Evolutionary conservation across 2,329 filamentous ascomycete species (phyloP).

Genomic region (Aciculosporium take): DNA sequence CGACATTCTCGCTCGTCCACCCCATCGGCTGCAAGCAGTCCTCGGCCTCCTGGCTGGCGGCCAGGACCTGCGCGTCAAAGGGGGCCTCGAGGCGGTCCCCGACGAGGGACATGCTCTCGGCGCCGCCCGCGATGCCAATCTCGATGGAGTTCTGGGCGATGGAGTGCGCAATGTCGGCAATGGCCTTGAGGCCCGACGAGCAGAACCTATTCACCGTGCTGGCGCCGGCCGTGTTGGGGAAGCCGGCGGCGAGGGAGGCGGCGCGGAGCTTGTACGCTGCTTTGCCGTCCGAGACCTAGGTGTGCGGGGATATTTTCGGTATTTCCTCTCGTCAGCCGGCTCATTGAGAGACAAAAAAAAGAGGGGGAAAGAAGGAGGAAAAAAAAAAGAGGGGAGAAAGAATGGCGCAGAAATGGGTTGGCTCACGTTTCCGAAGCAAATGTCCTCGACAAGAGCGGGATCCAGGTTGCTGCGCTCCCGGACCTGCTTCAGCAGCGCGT

Average conservation of each 20-base stretch:
- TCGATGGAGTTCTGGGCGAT: slow-evolving; percentile 72
- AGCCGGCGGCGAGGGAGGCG: slow-evolving; percentile 78
- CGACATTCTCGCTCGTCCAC: slow-evolving; percentile 94
- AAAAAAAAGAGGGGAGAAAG: too few species aligned
- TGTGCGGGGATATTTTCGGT: not conserved
- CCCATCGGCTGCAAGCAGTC: slow-evolving; percentile 97
- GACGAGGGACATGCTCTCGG: slow-evolving; percentile 71
- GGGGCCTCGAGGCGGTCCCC: slow-evolving; percentile 56
- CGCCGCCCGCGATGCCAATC: slow-evolving; percentile 73
- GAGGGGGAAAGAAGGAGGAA: too few species aligned
- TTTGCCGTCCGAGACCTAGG: slow-evolving; percentile 65
- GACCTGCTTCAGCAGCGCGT: slow-evolving; percentile 67
- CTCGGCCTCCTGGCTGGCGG: slow-evolving; percentile 55
- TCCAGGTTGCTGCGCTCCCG: slow-evolving; percentile 61
- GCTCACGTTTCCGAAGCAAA: slow-evolving; percentile 76
- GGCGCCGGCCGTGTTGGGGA: slow-evolving; percentile 75
- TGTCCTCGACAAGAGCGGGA: slow-evolving; percentile 71
- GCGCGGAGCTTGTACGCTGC: slow-evolving; percentile 85
- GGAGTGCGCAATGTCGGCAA: slow-evolving; percentile 85
- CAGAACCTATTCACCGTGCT: slow-evolving; percentile 91
- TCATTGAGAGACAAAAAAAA: too few species aligned
- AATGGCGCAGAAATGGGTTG: not conserved
- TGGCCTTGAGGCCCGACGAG: slow-evolving; percentile 88
- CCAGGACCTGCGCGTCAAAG: slow-evolving; percentile 63
- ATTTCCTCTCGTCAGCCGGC: not conserved